Percentiles rank a stretch among this genome's conserved stretches.
Conservation (phyloP, 495 filamentous ascomycete genomes). For the Saxophila tyrrhenica region DNA sequence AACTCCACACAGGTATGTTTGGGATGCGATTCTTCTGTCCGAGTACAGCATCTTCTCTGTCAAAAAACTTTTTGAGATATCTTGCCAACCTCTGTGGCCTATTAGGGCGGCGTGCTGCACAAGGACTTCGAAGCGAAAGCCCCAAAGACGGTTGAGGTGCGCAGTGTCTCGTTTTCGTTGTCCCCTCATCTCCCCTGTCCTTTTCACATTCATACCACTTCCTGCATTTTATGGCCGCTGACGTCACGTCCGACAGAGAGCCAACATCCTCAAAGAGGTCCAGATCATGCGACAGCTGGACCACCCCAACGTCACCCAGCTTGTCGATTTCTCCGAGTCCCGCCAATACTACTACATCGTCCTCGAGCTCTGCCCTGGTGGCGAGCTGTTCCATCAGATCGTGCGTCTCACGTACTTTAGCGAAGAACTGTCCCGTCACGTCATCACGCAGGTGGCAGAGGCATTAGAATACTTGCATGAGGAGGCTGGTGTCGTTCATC, state of each 20-base stretch:
- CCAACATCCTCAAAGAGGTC: slow-evolving; percentile 96
- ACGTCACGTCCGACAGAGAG: slow-evolving; percentile 51
- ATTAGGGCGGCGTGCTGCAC: slow-evolving; percentile 80
- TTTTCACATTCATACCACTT: neutral
- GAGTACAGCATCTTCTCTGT: neutral
- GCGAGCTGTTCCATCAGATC: slow-evolving; percentile 97
- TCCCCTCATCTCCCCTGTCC: neutral
- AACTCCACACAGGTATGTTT: slow-evolving; percentile 84
- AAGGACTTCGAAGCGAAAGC: slow-evolving; percentile 83
- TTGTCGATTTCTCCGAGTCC: slow-evolving; percentile 89
- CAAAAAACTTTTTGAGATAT: neutral
- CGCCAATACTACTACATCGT: slow-evolving; percentile 95
- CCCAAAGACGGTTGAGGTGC: slow-evolving; percentile 95
- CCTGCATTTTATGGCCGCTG: slow-evolving; percentile 19
- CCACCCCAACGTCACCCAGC: slow-evolving; percentile 87
- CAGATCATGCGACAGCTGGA: slow-evolving; percentile 96
- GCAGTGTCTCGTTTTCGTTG: slow-evolving; percentile 33
- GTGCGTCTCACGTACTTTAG: slow-evolving; percentile 97
- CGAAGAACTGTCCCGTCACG: slow-evolving; percentile 86
- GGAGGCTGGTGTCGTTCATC: slow-evolving; percentile 87
- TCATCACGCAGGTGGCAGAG: slow-evolving; percentile 86
- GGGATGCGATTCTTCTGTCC: neutral
- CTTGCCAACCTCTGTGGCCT: slow-evolving; percentile 12
- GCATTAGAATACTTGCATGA: slow-evolving; percentile 92
- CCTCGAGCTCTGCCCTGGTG: slow-evolving; percentile 86